Evolutionary conservation across 2,329 filamentous ascomycete genomes (phyloP), one percentile per base, ranked within the genome.

Genomic region (Aspergillus sp.): DNA sequence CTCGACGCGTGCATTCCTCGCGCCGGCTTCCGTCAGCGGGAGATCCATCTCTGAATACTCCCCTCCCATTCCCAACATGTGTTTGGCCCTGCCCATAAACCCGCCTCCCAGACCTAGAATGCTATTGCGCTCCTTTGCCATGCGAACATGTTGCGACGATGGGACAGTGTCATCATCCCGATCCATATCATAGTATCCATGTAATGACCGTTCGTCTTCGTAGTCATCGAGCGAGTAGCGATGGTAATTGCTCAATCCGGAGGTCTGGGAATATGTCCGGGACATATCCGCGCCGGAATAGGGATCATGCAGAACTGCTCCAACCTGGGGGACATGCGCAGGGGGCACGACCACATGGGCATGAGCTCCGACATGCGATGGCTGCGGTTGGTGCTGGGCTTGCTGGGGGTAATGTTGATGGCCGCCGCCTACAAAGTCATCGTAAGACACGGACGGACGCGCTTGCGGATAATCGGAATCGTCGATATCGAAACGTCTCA

Each of bases 1-100:
- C 55, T 73, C 72, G 47, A 75, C 60, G 15, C 64, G 61, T 43
- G 68, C 63, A 55, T 72, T 71, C 58, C 77, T 73, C 43, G 76
- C 78, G 46, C 77, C 80, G 42, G 85, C 74, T 65, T 97, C 89
- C 4, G 91, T 97, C 68, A 98, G 76, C 12, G 93, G 93, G 47
- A 98, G 76, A 65, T 98, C 91, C 93, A 98, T 98, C 71, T 97
- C 93, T 30, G 91, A 96, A 70, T 98, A 97, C 53, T 85, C 58
- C n/a, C 79, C 77, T 7, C 82, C 85, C 83, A 95, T 90, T 46
- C 93, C 91, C 52, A 98, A 74, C 77, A 86, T 89, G 65, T 86
- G 90, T 75, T 95, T 97, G 38, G 91, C 86, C 62, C 80, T 84
- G 41, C 90, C 93, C 61, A 96, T 75, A 52, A 97, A 73, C 15